These are phyloP conservation scores for Phytophthora idaei DNA, from an alignment of 352 stramenopile species.

Conservation along the genomic window DNA sequence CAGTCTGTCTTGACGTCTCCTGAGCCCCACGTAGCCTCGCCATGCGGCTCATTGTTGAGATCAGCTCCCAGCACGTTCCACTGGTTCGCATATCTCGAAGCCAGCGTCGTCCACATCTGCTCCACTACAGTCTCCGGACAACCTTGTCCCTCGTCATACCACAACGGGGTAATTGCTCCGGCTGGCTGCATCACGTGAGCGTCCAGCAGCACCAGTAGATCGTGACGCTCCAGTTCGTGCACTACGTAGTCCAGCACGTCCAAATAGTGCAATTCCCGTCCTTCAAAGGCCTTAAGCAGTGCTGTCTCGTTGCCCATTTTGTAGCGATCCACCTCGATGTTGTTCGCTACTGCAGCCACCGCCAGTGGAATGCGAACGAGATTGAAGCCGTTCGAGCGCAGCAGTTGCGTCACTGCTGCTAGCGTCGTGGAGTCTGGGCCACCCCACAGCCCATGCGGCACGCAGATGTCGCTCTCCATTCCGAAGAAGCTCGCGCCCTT, in stretches of 20 bases:
- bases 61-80: conserved; percentile 64
- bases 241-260: conserved; percentile 63
- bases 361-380: conserved; percentile 56
- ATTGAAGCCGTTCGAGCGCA: conserved; percentile 56
- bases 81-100: conserved; percentile 34
- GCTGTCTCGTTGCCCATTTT: conserved; percentile 53
- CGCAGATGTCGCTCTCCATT: conserved; percentile 66
- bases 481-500: conserved; percentile 72
- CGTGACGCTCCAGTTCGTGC: conserved; percentile 30
- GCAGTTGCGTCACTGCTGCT: conserved; percentile 36
- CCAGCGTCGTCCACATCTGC: conserved; percentile 46
- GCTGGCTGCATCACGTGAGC: conserved; percentile 50
- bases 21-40: conserved; percentile 50
- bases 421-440: conserved; percentile 57
- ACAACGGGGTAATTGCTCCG: conserved; percentile 45
- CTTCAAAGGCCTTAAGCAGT: conserved; percentile 36
- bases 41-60: conserved; percentile 68
- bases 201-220: conserved; percentile 57
- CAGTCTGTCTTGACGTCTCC: conserved; percentile 49
- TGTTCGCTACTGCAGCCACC: conserved; percentile 47
- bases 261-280: conserved; percentile 45
- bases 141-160: conserved; percentile 40
- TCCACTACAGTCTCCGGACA: conserved; percentile 29
- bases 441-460: conserved; percentile 66
- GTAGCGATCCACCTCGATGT: conserved; percentile 39